Evolutionary conservation across 2,329 filamentous ascomycete species (phyloP).

Genomic region (Tolypocladium album): DNA sequence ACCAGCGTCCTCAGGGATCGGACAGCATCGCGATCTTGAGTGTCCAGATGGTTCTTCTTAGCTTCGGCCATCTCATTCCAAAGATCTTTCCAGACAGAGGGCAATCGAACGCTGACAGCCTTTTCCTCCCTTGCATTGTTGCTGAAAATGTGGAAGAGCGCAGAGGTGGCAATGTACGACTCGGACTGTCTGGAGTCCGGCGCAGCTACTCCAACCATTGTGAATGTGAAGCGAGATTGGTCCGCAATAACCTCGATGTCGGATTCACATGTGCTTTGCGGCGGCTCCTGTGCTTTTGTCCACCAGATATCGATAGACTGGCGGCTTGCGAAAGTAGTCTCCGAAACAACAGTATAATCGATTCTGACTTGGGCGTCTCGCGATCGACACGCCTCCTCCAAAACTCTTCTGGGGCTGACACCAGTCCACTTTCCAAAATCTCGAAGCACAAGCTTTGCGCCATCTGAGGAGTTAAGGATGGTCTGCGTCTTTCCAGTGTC

Average conservation of each 20-base stretch:
- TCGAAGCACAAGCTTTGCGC: conserved; percentile 51
- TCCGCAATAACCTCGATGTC: conserved; percentile 34
- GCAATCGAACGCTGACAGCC: conserved; percentile 59
- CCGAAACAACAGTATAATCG: conserved; percentile 58
- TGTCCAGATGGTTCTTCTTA: conserved; percentile 60
- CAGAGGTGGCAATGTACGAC: conserved; percentile 70
- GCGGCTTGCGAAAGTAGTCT: conserved; percentile 63
- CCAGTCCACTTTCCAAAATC: conserved; percentile 82
- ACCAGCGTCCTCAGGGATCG: conserved; percentile 60
- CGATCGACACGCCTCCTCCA: conserved; percentile 83
- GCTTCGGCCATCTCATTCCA: conserved; percentile 68
- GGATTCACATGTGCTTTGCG: conserved; percentile 19
- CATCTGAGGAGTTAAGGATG: conserved; percentile 40
- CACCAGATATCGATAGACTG: conserved; percentile 67
- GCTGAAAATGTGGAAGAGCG: conserved; percentile 71
- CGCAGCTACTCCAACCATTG: conserved; percentile 65
- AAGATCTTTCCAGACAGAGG: conserved; percentile 71
- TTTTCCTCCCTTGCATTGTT: conserved; percentile 79
- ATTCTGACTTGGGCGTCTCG: conserved; percentile 62
- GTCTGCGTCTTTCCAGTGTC: conserved; percentile 47
- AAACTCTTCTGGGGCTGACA: conserved; percentile 59
- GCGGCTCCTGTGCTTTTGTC: conserved; percentile 59
- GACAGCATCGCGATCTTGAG: conserved; percentile 57
- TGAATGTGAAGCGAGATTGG: conserved; percentile 50
- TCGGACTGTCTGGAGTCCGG: conserved; percentile 75